Conservation (phyloP, 2,329 filamentous ascomycete genomes). For the Beauveria medogensis region DNA sequence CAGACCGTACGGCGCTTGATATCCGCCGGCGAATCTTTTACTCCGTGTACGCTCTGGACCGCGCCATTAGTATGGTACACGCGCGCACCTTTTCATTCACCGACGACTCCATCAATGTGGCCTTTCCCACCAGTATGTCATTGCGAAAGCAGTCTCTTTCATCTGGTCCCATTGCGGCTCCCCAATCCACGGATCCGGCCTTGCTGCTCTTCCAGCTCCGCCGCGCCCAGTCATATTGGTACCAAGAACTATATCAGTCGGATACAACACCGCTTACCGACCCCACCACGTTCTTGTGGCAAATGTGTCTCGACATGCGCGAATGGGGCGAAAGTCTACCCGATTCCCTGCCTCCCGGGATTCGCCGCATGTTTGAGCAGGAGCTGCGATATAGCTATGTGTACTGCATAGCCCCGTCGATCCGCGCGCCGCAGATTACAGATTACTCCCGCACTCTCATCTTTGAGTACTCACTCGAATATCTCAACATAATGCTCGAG, state of each 20-base stretch:
- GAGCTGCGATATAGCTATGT: slow-evolving; percentile 88
- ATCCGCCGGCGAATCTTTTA: slow-evolving; percentile 79
- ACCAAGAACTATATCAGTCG: slow-evolving; percentile 79
- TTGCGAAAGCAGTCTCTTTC: slow-evolving; percentile 34
- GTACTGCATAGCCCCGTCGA: slow-evolving; percentile 77
- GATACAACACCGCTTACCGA: slow-evolving; percentile 61
- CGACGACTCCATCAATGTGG: slow-evolving; percentile 77
- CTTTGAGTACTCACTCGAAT: slow-evolving; percentile 80
- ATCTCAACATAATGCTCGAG: slow-evolving; percentile 65
- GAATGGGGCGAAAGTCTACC: slow-evolving; percentile 78
- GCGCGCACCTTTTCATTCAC: slow-evolving; percentile 88
- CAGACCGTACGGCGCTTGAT: slow-evolving; percentile 64
- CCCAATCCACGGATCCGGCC: slow-evolving; percentile 57
- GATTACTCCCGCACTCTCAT: slow-evolving; percentile 73
- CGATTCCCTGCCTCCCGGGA: slow-evolving; percentile 51
- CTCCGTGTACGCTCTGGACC: slow-evolving; percentile 82
- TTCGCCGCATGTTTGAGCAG: slow-evolving; percentile 73
- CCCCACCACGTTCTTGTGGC: slow-evolving; percentile 64
- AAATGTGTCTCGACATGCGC: slow-evolving; percentile 66
- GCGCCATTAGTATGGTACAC: slow-evolving; percentile 81
- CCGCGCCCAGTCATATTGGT: slow-evolving; percentile 81
- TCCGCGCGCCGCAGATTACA: slow-evolving; percentile 61
- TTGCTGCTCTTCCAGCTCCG: slow-evolving; percentile 74
- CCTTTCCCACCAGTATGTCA: slow-evolving; percentile 51
- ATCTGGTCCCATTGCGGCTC: slow-evolving; percentile 35